Evolutionary conservation across 805 yeast genomes (phyloP), one percentile per base, ranked within the genome.

Genomic region (Kazachstania psychrophila): DNA sequence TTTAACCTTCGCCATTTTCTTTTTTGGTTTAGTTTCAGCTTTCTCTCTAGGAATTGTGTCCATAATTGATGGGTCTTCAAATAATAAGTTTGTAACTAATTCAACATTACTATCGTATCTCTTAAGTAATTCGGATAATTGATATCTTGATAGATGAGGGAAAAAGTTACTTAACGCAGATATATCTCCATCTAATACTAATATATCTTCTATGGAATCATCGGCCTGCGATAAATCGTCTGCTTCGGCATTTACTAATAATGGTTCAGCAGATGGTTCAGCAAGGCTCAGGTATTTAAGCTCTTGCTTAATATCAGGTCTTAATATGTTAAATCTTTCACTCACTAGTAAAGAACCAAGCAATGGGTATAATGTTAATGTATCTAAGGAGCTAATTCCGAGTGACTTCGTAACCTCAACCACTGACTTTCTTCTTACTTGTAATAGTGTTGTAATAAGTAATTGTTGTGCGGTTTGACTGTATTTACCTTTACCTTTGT

Each of bases 51-150:
- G 47, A 18, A 69, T 58, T 4, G 46, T 45, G 2, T 58, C 59
- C 0, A 69, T 44, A 1, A 66, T 34, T 5, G 60, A 63, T 0
- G 88, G 84, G 37, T 75, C 62, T 45, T 84, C 95, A 13, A 87
- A 62, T 12, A 86, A 51, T 28, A 65, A 51, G 44, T 75, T 67
- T 2, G 82, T 79, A 0, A 75, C 74, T 23, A 50, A 39, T 42
- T 81, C 89, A 1, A 78, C 73, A 37, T 73, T 63, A 29, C 69
- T 60, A 29, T 68, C 63, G 46, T 75, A 60, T 23, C 69, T 62
- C 17, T 58, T 51, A 11, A 85, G 56, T 2, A 84, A 47, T 2
- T 64, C 61, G n/a, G 58, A 60, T 0, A 78, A 70, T 50, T 74
- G 69, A 1, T 62, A 56, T 3, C 55, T 49, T 0, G 72, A 60